phyloP scores from a whole-genome alignment of 2,329 filamentous ascomycete genomes.

The Cyphellophora attinorum region DNA sequence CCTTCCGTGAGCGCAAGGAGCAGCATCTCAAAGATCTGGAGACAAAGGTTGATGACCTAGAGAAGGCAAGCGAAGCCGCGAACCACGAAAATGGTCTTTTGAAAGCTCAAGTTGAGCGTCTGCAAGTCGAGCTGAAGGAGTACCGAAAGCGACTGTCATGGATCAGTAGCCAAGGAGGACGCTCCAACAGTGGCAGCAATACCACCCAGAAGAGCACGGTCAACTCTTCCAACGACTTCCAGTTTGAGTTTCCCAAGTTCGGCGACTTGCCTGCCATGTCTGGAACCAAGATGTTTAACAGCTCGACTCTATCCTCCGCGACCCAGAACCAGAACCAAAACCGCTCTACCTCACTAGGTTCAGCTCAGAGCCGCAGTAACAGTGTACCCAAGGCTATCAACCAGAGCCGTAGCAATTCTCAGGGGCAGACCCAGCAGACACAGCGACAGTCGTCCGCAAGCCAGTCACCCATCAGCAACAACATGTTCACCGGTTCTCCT shows the following conservation, averaged over 20 bases:
- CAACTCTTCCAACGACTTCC: constrained; percentile 68
- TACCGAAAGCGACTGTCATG: constrained; percentile 79
- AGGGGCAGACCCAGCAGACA: neutral
- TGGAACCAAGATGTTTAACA: constrained; percentile 9
- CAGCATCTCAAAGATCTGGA: constrained; percentile 51
- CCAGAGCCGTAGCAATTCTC: constrained; percentile 7
- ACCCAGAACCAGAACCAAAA: constrained; percentile 4
- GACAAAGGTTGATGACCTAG: constrained; percentile 51
- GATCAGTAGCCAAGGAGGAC: constrained; percentile 39
- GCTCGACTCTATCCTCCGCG: constrained; percentile 4
- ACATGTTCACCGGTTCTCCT: constrained; percentile 11
- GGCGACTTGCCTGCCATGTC: constrained; percentile 52
- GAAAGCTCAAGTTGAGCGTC: constrained; percentile 76
- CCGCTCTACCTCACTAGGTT: neutral
- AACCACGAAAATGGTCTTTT: constrained; percentile 79
- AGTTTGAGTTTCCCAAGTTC: constrained; percentile 94
- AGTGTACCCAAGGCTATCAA: neutral
- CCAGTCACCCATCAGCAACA: constrained; percentile 13
- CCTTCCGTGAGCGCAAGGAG: constrained; percentile 91
- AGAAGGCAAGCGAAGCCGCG: constrained; percentile 73
- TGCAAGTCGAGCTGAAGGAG: constrained; percentile 76
- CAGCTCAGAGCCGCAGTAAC: neutral
- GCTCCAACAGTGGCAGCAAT: constrained; percentile 39
- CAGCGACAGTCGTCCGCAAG: constrained; percentile 12
- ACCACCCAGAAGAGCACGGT: constrained; percentile 37